Evolutionary conservation across 768 basidiomycete genomes (phyloP), one percentile per base, ranked within the genome.

Genomic region (Ramaria rubella): DNA sequence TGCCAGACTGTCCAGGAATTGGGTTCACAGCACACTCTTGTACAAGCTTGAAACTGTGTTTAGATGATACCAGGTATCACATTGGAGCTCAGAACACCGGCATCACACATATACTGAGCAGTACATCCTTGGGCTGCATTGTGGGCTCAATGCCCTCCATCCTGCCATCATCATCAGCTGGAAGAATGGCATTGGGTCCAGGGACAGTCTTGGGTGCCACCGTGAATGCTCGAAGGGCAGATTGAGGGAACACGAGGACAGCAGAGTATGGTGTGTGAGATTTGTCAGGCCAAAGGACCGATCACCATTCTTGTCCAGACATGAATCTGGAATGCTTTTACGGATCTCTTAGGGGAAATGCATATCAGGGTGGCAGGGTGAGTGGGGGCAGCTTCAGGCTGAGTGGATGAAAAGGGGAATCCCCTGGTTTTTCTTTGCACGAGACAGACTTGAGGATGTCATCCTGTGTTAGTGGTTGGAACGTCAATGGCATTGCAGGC

Each of bases 91-190:
- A 89, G 74, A 61, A 85, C 90, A 93, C 64, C 90, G 90, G 64
- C 90, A 92, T 67, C 90, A 93, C 44, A 90, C 73, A 64, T 87
- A 91, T 75, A 67, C 92, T 88, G 40, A 92, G 71, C 27, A 87
- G 67, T 57, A 76, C 5, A 30, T 46, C 48, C 26, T 67, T 58
- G 29, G 59, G 55, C 19, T 59, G 46, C 30, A 53, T 29, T 24
- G 42, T 43, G 53, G 67, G 7, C 27, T 56, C 38, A 76, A 75
- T 50, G 79, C 65, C 60, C 81, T 79, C 34, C 85, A 74, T 49
- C 83, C 70, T 60, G 69, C 79, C 60, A 77, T 78, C 68, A 83
- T 85, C 49, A 72, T 70, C 46, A 24, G 17, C 17, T 2, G n/a
- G 44, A 31, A 29, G 31, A 17, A 17, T n/a, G 58, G 19, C 23